These are phyloP conservation scores for Naegleria lovaniensis DNA, from an alignment of 208 protist genomes.

Conservation along the genomic window DNA sequence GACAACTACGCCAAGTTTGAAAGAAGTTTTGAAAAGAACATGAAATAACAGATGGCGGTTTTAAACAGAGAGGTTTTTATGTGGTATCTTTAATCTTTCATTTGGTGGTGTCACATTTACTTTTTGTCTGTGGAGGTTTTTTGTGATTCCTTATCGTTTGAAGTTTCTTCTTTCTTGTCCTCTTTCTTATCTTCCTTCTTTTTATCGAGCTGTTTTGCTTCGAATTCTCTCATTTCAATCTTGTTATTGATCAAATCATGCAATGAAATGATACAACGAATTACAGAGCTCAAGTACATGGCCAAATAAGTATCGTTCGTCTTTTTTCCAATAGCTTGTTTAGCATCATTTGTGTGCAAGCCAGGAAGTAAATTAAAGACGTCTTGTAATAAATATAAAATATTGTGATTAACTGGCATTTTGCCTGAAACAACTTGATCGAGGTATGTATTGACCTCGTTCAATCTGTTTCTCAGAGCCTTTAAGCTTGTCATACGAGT, in stretches of 20 bases:
- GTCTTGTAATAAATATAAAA: constrained; percentile 69
- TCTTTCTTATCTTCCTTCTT: constrained; percentile 31
- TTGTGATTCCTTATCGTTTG: not conserved
- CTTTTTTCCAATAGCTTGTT: constrained; percentile 42
- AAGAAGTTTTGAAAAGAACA: not conserved
- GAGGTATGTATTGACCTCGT: not conserved
- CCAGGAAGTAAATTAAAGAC: constrained; percentile 86
- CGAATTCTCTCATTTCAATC: constrained; percentile 38
- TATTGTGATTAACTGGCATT: constrained; percentile 75
- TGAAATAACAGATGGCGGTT: too few species aligned
- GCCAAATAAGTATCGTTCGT: constrained; percentile 56
- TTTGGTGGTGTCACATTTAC: too few species aligned
- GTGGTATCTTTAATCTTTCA: too few species aligned
- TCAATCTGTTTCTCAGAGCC: not conserved
- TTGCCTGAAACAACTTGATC: constrained; percentile 42
- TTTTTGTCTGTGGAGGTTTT: not conserved
- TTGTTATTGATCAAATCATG: constrained; percentile 88
- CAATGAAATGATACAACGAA: constrained; percentile 74
- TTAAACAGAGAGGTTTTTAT: too few species aligned
- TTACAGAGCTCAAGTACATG: constrained; percentile 75
- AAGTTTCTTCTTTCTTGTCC: not conserved
- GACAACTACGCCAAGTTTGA: not conserved
- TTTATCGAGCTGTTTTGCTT: not conserved
- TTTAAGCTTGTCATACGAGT: constrained; percentile 83
- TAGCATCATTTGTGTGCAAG: constrained; percentile 47